These are phyloP conservation scores for Byssochlamys sp. DNA, from an alignment of 2,329 filamentous ascomycete genomes.

Conservation along the genomic window DNA sequence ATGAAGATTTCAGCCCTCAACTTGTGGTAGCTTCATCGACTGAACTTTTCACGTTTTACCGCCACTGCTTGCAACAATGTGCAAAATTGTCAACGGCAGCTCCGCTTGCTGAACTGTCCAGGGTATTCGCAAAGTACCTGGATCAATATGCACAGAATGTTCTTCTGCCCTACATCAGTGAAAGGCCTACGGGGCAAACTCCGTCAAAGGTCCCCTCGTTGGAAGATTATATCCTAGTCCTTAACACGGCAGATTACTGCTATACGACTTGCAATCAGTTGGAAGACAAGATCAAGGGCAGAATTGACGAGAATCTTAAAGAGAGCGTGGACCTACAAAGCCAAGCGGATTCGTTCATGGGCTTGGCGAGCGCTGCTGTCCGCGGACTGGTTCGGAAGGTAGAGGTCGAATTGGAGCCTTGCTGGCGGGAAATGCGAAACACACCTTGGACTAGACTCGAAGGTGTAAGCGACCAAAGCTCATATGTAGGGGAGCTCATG, in stretches of 20 bases:
- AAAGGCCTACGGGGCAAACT: conserved; percentile 46
- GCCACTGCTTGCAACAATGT: conserved; percentile 83
- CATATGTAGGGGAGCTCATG: conserved; percentile 76
- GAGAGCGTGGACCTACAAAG: conserved; percentile 76
- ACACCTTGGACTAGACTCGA: conserved; percentile 93
- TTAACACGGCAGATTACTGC: conserved; percentile 97
- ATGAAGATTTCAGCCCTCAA: conserved; percentile 86
- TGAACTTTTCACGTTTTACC: conserved; percentile 95
- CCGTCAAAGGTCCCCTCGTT: conserved; percentile 45
- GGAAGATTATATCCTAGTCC: conserved; percentile 71
- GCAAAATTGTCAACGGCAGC: conserved; percentile 90
- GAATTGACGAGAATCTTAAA: conserved; percentile 70
- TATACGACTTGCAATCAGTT: conserved; percentile 85
- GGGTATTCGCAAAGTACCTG: conserved; percentile 79
- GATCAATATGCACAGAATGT: conserved; percentile 94
- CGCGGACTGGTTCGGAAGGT: conserved; percentile 74
- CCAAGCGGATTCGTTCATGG: conserved; percentile 90
- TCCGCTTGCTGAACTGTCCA: conserved; percentile 72
- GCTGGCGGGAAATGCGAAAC: conserved; percentile 95
- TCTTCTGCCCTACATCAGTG: conserved; percentile 60
- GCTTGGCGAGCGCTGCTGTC: conserved; percentile 80
- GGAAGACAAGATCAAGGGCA: conserved; percentile 85
- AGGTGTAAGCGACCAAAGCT: conserved; percentile 82
- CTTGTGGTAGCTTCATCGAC: conserved; percentile 88
- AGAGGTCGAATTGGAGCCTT: conserved; percentile 69